Evolutionary conservation across 495 filamentous ascomycete species (phyloP).

Genomic region (Lasiosphaeria hispida): DNA sequence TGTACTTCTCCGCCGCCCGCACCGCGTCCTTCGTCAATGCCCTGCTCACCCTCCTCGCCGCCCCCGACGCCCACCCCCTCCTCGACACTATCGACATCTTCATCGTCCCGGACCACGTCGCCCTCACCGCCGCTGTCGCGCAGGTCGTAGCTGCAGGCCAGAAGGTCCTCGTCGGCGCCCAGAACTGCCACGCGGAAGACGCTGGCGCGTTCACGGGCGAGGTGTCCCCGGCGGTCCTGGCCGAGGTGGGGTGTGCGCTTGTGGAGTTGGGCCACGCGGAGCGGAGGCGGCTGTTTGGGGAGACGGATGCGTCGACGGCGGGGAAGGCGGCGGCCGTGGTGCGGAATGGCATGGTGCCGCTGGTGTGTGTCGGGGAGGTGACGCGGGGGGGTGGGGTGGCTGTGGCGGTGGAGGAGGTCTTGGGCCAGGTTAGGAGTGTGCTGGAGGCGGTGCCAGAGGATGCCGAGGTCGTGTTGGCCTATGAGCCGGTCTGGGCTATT

Average conservation of each 20-base stretch:
- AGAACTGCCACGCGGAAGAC: conserved; percentile 68
- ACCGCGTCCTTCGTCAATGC: conserved; percentile 61
- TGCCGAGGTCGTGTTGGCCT: conserved; percentile 74
- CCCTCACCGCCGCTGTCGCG: conserved; percentile 54
- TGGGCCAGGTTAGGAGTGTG: conserved; percentile 59
- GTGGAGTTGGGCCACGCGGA: conserved; percentile 83
- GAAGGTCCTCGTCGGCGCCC: conserved; percentile 64
- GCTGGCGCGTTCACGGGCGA: conserved; percentile 73
- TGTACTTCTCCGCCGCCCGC: conserved; percentile 71
- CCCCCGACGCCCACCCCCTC: conserved; percentile 33
- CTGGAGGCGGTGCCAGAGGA: conserved; percentile 55
- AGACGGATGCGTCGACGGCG: conserved; percentile 62
- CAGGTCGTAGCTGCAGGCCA: conserved; percentile 46
- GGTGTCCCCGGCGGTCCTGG: conserved; percentile 64
- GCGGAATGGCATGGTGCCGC: conserved; percentile 67
- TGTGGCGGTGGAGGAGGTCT: conserved; percentile 63
- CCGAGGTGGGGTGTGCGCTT: conserved; percentile 62
- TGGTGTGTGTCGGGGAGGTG: conserved; percentile 77
- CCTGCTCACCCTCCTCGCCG: conserved; percentile 44
- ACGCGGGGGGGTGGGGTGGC: conserved; percentile 33
- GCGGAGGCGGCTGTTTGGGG: conserved; percentile 63
- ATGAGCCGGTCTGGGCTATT: conserved; percentile 91
- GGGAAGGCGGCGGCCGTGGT: conserved; percentile 66
- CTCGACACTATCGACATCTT: conserved; percentile 51
- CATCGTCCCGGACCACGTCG: conserved; percentile 73